phyloP scores from a whole-genome alignment of 352 stramenopile species.

The Pythium volutum region DNA sequence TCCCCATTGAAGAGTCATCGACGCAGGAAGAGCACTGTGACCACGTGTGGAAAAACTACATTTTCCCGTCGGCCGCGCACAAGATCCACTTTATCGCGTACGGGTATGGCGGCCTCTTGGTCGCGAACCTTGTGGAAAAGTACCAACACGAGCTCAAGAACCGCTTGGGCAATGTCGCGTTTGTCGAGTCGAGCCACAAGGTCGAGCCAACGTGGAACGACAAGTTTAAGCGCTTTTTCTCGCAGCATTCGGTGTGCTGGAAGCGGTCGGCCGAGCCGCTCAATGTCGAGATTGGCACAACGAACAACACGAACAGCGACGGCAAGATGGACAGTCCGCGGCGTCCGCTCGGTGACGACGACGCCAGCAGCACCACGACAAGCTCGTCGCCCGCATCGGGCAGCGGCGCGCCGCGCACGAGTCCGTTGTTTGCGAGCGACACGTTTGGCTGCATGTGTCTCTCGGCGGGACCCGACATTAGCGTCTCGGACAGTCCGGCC shows the following conservation, averaged over 20 bases:
- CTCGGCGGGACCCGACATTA: slow-evolving; percentile 63
- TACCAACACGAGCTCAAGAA: slow-evolving; percentile 77
- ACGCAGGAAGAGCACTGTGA: slow-evolving; percentile 87
- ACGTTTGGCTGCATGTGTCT: slow-evolving; percentile 74
- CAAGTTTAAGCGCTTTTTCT: slow-evolving; percentile 79
- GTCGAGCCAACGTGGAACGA: slow-evolving; percentile 67
- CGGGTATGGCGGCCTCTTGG: slow-evolving; percentile 74
- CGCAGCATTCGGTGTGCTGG: slow-evolving; percentile 79
- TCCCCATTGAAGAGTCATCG: slow-evolving; percentile 77
- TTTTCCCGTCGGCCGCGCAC: slow-evolving; percentile 69
- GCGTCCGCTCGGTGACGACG: slow-evolving; percentile 1
- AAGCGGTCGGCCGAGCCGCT: slow-evolving; percentile 60
- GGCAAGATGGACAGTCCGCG: slow-evolving; percentile 5
- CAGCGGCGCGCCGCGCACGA: neutral
- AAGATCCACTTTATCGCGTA: slow-evolving; percentile 90
- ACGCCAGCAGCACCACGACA: slow-evolving; percentile 10
- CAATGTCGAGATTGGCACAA: slow-evolving; percentile 40
- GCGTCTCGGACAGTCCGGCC: slow-evolving; percentile 48
- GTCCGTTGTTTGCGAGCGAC: slow-evolving; percentile 14
- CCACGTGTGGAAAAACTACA: slow-evolving; percentile 88
- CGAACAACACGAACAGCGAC: slow-evolving; percentile 8
- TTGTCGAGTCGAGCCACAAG: slow-evolving; percentile 86
- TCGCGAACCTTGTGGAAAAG: slow-evolving; percentile 81
- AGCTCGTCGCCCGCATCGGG: slow-evolving; percentile 24
- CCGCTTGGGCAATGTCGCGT: slow-evolving; percentile 80